Evolutionary conservation across 2,329 filamentous ascomycete genomes (phyloP).

Genomic region (Alternaria triticina): DNA sequence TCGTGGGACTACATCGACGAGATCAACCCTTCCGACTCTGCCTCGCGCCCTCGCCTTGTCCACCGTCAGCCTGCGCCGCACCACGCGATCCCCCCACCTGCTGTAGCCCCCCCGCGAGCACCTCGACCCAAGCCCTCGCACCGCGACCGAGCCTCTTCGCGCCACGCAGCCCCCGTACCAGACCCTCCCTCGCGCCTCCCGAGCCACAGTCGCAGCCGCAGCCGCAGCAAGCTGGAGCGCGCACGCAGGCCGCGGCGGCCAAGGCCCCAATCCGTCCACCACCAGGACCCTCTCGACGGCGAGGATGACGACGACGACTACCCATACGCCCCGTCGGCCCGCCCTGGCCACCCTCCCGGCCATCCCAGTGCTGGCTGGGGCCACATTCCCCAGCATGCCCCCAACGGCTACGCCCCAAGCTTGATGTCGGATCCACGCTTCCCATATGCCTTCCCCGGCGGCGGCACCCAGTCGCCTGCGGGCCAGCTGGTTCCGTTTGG

Average conservation of each 20-base stretch:
- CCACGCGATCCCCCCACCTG: slow-evolving; percentile 29
- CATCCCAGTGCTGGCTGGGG: slow-evolving; percentile 47
- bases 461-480: slow-evolving; percentile 28
- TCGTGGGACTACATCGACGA: slow-evolving; percentile 47
- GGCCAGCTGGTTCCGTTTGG: slow-evolving; percentile 43
- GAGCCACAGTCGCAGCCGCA: slow-evolving; percentile 42
- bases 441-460: slow-evolving; percentile 32
- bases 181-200: slow-evolving; percentile 43
- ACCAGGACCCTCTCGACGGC: slow-evolving; percentile 53
- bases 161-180: slow-evolving; percentile 40
- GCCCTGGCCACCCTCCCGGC: slow-evolving; percentile 38
- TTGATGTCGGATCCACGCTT: slow-evolving; percentile 46
- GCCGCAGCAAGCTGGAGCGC: slow-evolving; percentile 40
- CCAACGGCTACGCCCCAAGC: slow-evolving; percentile 48
- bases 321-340: slow-evolving; percentile 43
- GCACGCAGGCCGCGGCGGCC: slow-evolving; percentile 38
- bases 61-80: slow-evolving; percentile 32
- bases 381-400: slow-evolving; percentile 42
- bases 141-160: slow-evolving; percentile 47
- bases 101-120: slow-evolving; percentile 45
- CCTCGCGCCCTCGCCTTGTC: slow-evolving; percentile 48
- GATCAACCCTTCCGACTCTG: slow-evolving; percentile 58
- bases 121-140: slow-evolving; percentile 47
- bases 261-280: slow-evolving; percentile 45
- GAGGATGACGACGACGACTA: slow-evolving; percentile 57